A percentile compares a stretch with the other conserved stretches of the same genome.
Conservation (phyloP, 164 flowering plant genomes). For the Aristolochia contorta region DNA sequence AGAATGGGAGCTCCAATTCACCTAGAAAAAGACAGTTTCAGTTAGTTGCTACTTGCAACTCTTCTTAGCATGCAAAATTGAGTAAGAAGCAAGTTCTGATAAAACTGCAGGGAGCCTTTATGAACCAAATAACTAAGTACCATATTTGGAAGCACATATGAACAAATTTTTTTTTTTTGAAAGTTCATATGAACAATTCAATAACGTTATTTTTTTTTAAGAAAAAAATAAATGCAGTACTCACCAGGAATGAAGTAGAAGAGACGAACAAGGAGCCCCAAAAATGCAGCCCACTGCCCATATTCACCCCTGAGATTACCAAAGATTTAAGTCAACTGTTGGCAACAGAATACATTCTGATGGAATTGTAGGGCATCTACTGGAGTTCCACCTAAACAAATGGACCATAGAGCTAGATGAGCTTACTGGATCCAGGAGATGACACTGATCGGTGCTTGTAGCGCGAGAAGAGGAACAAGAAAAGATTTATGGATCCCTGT, state of each 20-base stretch:
- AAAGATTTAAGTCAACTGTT: background rate
- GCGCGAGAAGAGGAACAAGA: constrained; percentile 72
- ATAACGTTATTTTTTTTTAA: too few relatives aligned
- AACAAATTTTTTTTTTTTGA: too few relatives aligned
- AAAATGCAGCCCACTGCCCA: constrained; percentile 80
- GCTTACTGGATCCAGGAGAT: constrained; percentile 77
- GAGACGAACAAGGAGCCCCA: constrained; percentile 74
- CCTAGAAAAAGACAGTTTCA: constrained; percentile 26
- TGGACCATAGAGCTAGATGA: background rate
- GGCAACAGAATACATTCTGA: background rate
- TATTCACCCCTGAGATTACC: constrained; percentile 61
- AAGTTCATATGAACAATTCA: too few relatives aligned
- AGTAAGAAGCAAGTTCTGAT: too few relatives aligned
- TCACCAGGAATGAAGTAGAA: constrained; percentile 77
- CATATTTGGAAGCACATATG: background rate
- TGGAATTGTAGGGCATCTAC: background rate
- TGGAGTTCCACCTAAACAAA: too few relatives aligned
- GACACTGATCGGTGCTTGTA: constrained; percentile 68
- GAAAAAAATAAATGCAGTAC: too few relatives aligned
- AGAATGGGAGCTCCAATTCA: constrained; percentile 73
- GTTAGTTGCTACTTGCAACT: background rate
- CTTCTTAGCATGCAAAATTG: background rate
- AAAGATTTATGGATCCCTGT: constrained; percentile 64
- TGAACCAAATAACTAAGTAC: background rate
- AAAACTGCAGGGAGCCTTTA: background rate